phyloP scores from a whole-genome alignment of 805 yeast genomes.

The Yarrowia osloensis region DNA sequence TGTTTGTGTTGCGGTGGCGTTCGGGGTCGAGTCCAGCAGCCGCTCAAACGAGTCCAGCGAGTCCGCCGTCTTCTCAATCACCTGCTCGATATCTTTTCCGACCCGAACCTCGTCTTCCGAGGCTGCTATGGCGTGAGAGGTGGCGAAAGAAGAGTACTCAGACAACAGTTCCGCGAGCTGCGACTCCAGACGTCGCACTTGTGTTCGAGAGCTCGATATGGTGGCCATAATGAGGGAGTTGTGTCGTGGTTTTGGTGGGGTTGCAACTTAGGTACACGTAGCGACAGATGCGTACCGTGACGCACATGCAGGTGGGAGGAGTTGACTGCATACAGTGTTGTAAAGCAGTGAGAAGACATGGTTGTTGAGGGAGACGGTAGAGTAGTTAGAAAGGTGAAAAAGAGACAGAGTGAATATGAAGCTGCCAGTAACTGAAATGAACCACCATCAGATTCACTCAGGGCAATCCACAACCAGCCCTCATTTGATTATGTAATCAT shows the following conservation, averaged over 20 bases:
- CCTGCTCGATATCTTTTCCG: conserved; percentile 53
- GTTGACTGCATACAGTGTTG: not conserved
- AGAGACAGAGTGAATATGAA: too few relatives aligned
- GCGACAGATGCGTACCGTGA: not conserved
- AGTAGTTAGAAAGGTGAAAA: too few relatives aligned
- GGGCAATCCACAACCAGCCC: too few relatives aligned
- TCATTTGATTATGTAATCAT: too few relatives aligned
- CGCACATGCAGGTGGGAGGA: not conserved
- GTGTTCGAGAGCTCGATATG: conserved; percentile 16
- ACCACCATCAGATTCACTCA: too few relatives aligned
- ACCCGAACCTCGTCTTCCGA: conserved; percentile 52
- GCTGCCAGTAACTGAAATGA: too few relatives aligned
- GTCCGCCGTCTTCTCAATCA: conserved; percentile 57
- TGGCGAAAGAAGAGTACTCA: conserved; percentile 56
- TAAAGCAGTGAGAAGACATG: too few relatives aligned
- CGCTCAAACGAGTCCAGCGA: conserved; percentile 54
- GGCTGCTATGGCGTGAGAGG: conserved; percentile 52
- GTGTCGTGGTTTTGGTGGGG: not conserved
- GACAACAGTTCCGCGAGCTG: conserved; percentile 60
- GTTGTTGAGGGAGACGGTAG: too few relatives aligned
- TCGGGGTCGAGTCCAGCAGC: conserved; percentile 56
- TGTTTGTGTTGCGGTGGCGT: conserved; percentile 67
- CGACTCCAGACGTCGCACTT: conserved; percentile 59
- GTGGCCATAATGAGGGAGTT: not conserved
- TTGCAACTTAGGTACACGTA: not conserved